A percentile compares a stretch with the other conserved stretches of the same genome.
Conservation (phyloP, 1,139 yeast genomes). For the Candida sanyaensis region DNA sequence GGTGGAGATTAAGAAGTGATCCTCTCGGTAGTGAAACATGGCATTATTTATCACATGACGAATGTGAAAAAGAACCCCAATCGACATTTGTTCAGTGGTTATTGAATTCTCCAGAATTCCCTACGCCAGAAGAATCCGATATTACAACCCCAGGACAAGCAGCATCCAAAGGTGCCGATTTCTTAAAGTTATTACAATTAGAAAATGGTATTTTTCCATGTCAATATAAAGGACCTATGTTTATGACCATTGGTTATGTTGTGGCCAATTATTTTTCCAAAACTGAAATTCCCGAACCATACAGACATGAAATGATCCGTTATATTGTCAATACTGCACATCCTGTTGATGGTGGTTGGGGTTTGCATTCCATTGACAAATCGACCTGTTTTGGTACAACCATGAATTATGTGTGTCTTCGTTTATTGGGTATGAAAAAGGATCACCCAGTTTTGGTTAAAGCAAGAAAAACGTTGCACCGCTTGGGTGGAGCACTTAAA, state of each 20-base stretch:
- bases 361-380: constrained; percentile 86
- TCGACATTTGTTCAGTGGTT: constrained; percentile 61
- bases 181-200: constrained; percentile 70
- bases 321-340: constrained; percentile 88
- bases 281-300: constrained; percentile 67
- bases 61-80: constrained; percentile 48
- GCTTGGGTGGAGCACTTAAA: constrained; percentile 86
- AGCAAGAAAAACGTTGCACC: constrained; percentile 70
- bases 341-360: constrained; percentile 99
- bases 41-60: constrained; percentile 56
- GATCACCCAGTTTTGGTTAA: constrained; percentile 79
- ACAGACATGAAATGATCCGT: constrained; percentile 69
- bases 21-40: constrained; percentile 79
- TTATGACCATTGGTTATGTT: constrained; percentile 88
- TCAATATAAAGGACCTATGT: constrained; percentile 97
- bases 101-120: constrained; percentile 46
- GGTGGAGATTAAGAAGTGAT: constrained; percentile 78
- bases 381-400: constrained; percentile 95
- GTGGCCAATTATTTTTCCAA: constrained; percentile 72
- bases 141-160: constrained; percentile 57
- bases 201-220: constrained; percentile 78
- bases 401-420: constrained; percentile 75
- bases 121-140: constrained; percentile 36
- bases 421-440: constrained; percentile 73
- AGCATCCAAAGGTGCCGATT: constrained; percentile 74